These are phyloP conservation scores for Ceratocystis eucalypticola DNA, from an alignment of 2,329 filamentous ascomycete species.

Conservation along the genomic window DNA sequence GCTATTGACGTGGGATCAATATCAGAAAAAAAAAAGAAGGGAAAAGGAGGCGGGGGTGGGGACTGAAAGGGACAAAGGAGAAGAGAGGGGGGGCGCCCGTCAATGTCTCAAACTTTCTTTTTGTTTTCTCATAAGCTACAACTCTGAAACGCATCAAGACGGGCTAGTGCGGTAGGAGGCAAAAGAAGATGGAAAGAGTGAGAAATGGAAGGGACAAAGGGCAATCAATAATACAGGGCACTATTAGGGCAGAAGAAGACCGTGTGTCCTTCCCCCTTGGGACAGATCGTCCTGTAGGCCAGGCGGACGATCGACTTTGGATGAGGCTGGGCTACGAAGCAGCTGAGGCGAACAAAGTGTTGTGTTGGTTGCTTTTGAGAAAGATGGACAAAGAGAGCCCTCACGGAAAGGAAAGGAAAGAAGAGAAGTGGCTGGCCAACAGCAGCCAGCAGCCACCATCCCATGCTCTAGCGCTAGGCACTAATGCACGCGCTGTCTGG, in stretches of 20 bases:
- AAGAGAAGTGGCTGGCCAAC: background rate
- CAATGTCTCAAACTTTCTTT: constrained; percentile 1
- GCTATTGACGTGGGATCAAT: background rate
- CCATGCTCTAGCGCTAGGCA: background rate
- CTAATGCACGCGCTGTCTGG: background rate
- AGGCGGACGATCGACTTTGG: too few relatives aligned
- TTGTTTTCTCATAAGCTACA: background rate
- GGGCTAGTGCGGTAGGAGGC: background rate
- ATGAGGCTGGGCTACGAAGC: too few relatives aligned
- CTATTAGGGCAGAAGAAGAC: background rate
- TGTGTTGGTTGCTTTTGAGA: too few relatives aligned
- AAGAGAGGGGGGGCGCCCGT: background rate
- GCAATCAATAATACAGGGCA: too few relatives aligned
- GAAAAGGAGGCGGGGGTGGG: background rate
- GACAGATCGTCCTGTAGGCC: too few relatives aligned
- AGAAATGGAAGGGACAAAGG: too few relatives aligned
- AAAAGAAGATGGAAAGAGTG: background rate
- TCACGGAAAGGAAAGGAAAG: background rate
- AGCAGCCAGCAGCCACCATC: background rate
- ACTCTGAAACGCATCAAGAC: background rate
- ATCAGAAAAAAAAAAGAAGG: background rate
- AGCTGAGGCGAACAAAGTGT: too few relatives aligned
- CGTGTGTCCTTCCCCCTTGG: too few relatives aligned
- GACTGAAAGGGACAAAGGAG: background rate
- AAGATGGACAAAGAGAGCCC: too few relatives aligned